Percentiles rank a stretch among this genome's conserved stretches.
phyloP scores from a whole-genome alignment of 2,329 filamentous ascomycete genomes.

The Cordyceps fumosorosea region DNA sequence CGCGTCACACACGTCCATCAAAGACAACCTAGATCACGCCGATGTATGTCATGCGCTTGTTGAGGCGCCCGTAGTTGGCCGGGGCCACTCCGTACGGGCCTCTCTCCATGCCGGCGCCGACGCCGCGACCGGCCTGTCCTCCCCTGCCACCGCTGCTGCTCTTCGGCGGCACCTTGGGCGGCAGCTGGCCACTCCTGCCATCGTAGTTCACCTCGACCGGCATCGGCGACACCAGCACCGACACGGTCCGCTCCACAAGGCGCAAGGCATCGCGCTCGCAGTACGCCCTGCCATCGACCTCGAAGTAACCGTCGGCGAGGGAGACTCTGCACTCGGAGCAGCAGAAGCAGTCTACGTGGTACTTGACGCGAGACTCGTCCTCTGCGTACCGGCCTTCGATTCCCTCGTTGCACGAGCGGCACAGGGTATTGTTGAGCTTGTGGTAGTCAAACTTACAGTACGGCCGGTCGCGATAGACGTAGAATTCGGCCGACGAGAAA shows the following conservation, averaged over 20 bases:
- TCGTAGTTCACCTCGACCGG: constrained; percentile 3
- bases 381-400: constrained; percentile 94
- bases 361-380: constrained; percentile 70
- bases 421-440: constrained; percentile 80
- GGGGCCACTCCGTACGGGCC: constrained; percentile 22
- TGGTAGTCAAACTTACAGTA: constrained; percentile 94
- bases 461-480: constrained; percentile 79
- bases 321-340: constrained; percentile 71
- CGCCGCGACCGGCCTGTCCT: constrained; percentile 1
- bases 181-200: background rate
- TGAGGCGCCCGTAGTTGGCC: constrained; percentile 34
- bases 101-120: constrained; percentile 14
- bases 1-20: background rate
- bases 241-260: constrained; percentile 31
- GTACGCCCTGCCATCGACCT: constrained; percentile 71
- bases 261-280: constrained; percentile 81
- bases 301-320: constrained; percentile 82
- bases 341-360: constrained; percentile 80
- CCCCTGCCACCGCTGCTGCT: constrained; percentile 3
- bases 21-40: constrained; percentile 45
- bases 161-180: background rate
- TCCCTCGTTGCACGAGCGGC: constrained; percentile 68
- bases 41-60: constrained; percentile 54
- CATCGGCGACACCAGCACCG: background rate
- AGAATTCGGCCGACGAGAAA: constrained; percentile 85